These are phyloP conservation scores for Stachybotrys elegans DNA, from an alignment of 2,329 filamentous ascomycete genomes.

Conservation along the genomic window DNA sequence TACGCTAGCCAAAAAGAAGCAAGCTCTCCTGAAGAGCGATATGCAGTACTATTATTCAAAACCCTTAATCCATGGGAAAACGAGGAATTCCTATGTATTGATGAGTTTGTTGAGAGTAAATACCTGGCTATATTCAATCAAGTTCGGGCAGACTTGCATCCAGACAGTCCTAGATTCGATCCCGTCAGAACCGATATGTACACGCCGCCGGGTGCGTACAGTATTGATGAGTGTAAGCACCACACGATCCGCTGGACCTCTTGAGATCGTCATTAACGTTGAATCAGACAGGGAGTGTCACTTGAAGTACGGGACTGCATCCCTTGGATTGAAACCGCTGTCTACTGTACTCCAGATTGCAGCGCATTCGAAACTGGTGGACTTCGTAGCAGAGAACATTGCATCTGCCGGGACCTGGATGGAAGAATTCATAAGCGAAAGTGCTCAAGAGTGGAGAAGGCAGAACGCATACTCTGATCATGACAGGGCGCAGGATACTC, in stretches of 20 bases:
- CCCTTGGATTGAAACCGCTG: background rate
- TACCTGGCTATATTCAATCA: background rate
- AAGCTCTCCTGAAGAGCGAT: background rate
- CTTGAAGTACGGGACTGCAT: background rate
- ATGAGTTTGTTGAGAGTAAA: background rate
- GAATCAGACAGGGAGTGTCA: background rate
- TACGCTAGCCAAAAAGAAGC: background rate
- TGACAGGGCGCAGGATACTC: background rate
- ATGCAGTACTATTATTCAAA: background rate
- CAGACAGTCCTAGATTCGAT: slow-evolving; percentile 1
- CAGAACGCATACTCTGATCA: background rate
- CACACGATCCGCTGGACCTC: background rate
- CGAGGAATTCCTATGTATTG: background rate
- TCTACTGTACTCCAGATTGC: background rate
- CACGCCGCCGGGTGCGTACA: background rate
- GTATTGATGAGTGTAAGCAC: background rate
- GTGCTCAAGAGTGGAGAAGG: background rate
- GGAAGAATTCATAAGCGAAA: background rate
- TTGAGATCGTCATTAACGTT: background rate
- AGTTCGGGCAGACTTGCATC: background rate
- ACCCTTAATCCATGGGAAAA: background rate
- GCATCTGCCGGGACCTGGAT: background rate
- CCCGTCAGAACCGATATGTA: background rate
- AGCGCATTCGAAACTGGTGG: background rate
- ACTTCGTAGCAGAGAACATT: background rate